Evolutionary conservation across 2,329 filamentous ascomycete species (phyloP), one percentile per base, ranked within the genome.

Genomic region (Ceratocystis variospora): DNA sequence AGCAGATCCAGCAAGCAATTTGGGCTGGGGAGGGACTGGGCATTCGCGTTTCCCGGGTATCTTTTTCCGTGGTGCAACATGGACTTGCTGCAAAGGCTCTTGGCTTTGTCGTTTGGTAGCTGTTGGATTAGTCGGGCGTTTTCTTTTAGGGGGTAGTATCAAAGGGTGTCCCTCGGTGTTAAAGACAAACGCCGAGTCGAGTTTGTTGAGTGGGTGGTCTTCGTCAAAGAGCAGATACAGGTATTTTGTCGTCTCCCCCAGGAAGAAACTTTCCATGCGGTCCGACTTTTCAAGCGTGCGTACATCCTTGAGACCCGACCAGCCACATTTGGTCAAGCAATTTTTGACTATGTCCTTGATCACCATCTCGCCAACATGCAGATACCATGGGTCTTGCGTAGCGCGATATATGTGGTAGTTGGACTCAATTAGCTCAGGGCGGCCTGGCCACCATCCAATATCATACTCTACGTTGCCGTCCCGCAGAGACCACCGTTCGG

Each of bases 261-360:
- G 81, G 72, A 97, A 97, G 80, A 97, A 99, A 74, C 93, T 97
- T 76, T 99, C 94, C 94, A 97, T 97, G 44, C 94, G 87, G 74
- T 99, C 92, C 71, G 84, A 89, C 75, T 90, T 85, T 76, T 96
- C 90, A 2, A 93, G 93, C 4, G 83, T 89, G 44, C 87, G 79
- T 7, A 93, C 89, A 73, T 92, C 87, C 72, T 91, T 87, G 45
- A 97, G 80, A 0, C 93, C 93, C 15, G 93, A 89, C 91, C 93
- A 97, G 50, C 94, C 94, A 72, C 94, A 99, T 69, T 84, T 82
- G 0, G 91, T 90, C 84, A 90, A 91, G 76, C 94, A 99, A 65
- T 93, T 84, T 62, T 89, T 82, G 71, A 88, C 87, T 72, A 99
- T 91, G 72, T 99, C 94, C 67, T 85, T 83, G 66, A 96, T 79